These are phyloP conservation scores for Ceratocystis variospora DNA, from an alignment of 2,329 filamentous ascomycete genomes.

Conservation along the genomic window DNA sequence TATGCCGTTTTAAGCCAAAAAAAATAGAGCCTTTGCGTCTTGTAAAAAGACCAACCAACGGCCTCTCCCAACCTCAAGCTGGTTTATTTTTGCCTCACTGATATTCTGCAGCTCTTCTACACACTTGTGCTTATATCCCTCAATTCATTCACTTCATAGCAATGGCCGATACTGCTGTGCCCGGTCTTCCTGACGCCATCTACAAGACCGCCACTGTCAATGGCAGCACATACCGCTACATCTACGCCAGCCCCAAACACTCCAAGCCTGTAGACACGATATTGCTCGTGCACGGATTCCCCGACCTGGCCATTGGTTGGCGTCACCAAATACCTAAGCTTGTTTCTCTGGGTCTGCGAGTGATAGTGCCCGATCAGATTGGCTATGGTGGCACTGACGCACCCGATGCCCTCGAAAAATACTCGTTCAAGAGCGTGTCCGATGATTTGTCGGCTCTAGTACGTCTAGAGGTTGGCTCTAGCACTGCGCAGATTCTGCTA, in stretches of 20 bases:
- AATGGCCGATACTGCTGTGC: slow-evolving; percentile 11
- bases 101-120: too few relatives aligned
- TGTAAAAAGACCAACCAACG: not conserved
- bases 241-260: slow-evolving; percentile 39
- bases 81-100: not conserved
- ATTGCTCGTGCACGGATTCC: slow-evolving; percentile 59
- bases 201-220: slow-evolving; percentile 30
- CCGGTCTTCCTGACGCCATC: slow-evolving; percentile 30
- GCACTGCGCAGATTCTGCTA: slow-evolving; percentile 50
- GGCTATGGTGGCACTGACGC: slow-evolving; percentile 71
- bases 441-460: slow-evolving; percentile 65
- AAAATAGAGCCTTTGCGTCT: not conserved
- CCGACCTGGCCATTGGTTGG: slow-evolving; percentile 75
- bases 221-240: slow-evolving; percentile 51
- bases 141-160: not conserved
- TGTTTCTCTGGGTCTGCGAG: slow-evolving; percentile 55
- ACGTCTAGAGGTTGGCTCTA: slow-evolving; percentile 35
- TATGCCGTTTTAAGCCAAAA: not conserved
- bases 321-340: slow-evolving; percentile 75
- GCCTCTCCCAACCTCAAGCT: not conserved
- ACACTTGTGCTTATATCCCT: too few relatives aligned
- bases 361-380: slow-evolving; percentile 74
- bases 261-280: slow-evolving; percentile 35
- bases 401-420: slow-evolving; percentile 47
- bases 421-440: slow-evolving; percentile 57